Evolutionary conservation across 1,284 basidiomycete species (phyloP), one percentile per base, ranked within the genome.

Genomic region (Afroboletus lepidellus): DNA sequence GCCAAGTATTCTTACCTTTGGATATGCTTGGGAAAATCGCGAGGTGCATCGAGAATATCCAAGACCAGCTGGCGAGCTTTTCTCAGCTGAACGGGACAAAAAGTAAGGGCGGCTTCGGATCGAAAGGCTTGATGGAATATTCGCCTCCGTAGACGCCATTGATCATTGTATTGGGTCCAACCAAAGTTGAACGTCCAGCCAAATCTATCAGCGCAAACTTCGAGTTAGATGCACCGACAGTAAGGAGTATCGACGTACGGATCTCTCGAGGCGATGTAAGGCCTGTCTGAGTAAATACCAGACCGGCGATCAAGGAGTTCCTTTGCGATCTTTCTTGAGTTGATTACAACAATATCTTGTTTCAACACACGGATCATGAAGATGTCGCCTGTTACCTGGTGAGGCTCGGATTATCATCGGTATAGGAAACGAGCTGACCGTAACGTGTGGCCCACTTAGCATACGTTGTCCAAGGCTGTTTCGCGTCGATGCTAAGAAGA

Each of bases 51-150:
- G 32, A 65, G 44, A 37, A 69, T 41, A 30, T 65, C 51, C 51
- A 48, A 24, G 27, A 60, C 16, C 34, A 65, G 58, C 43, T 56
- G 41, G 23, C 46, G 56, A n/a, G 53, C 53, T 33, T 69, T 68
- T 39, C 13, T 50, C 29, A 65, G 18, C 27, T 61, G 65, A 27
- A 57, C 36, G 7, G 62, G 64, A 34, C 27, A 62, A 34, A 55
- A 61, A 7, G 39, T 9, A 30, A 51, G 23, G 0, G 56, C 20
- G 2, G 64, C 56, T 34, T 69, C 60, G 5, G 56, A 47, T 38
- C 58, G 52, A 30, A 69, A 69, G 11, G 55, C 41, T 25, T 69
- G 66, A 32, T 69, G 66, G 33, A 66, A 68, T 1, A 68, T 42
- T 33, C 53, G 54, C 46, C 62, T 59, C 16, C 62, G 54, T 7